Evolutionary conservation across 2,329 filamentous ascomycete genomes (phyloP).

Genomic region (Pseudogymnoascus sp.): DNA sequence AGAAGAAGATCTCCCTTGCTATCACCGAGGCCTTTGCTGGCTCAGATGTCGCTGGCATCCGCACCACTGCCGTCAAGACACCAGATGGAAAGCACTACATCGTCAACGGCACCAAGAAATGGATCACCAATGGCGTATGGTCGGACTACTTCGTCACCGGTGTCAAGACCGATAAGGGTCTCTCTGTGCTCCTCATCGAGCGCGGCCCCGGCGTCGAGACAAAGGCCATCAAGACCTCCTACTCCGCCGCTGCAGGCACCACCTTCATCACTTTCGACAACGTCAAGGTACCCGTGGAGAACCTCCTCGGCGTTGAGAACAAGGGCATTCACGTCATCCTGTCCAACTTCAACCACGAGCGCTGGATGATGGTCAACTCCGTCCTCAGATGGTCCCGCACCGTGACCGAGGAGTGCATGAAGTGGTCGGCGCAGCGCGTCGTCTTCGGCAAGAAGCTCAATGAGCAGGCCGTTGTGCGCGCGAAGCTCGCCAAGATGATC

Average conservation of each 20-base stretch:
- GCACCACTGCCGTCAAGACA: slow-evolving; percentile 72
- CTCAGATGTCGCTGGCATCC: slow-evolving; percentile 70
- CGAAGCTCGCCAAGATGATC: slow-evolving; percentile 88
- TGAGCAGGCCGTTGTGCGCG: slow-evolving; percentile 73
- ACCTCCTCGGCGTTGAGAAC: slow-evolving; percentile 75
- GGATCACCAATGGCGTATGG: slow-evolving; percentile 78
- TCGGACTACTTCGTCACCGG: slow-evolving; percentile 78
- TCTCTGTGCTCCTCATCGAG: slow-evolving; percentile 70
- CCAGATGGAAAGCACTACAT: slow-evolving; percentile 67
- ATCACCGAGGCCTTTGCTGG: slow-evolving; percentile 87
- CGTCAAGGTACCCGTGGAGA: slow-evolving; percentile 73
- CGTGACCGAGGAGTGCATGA: slow-evolving; percentile 75
- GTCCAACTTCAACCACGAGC: slow-evolving; percentile 83
- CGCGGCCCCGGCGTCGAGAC: slow-evolving; percentile 69
- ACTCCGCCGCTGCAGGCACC: slow-evolving; percentile 72
- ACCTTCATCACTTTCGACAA: slow-evolving; percentile 78
- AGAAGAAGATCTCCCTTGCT: slow-evolving; percentile 83
- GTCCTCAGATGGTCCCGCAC: slow-evolving; percentile 59
- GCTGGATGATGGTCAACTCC: slow-evolving; percentile 66
- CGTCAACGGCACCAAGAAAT: slow-evolving; percentile 72
- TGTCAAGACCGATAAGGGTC: slow-evolving; percentile 70
- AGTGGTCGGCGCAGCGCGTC: slow-evolving; percentile 81
- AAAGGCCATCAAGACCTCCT: slow-evolving; percentile 71
- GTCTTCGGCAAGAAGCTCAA: slow-evolving; percentile 79
- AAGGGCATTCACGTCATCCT: slow-evolving; percentile 76